Conservation (phyloP, 176 grass and related monocot genomes). For the Hyparrhenia diplandra region DNA sequence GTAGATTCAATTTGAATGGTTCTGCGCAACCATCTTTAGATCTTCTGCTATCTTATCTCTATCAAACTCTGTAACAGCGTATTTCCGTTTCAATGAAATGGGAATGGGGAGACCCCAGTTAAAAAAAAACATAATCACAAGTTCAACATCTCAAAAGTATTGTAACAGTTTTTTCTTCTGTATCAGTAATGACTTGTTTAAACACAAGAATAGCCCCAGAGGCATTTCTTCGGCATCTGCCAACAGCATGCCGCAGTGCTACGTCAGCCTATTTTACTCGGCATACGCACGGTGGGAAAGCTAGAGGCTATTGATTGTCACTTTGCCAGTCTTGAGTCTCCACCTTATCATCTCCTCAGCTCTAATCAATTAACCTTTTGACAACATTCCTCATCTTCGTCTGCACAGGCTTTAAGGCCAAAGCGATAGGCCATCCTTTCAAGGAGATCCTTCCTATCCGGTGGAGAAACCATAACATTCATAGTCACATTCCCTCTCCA, state of each 20-base stretch:
- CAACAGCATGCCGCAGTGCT: background rate
- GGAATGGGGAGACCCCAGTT: too few species aligned
- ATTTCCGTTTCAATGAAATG: too few species aligned
- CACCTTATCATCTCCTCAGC: background rate
- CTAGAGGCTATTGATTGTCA: background rate
- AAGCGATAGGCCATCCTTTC: conserved; percentile 54
- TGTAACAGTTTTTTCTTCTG: background rate
- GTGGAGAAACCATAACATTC: conserved; percentile 76
- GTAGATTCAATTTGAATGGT: too few species aligned
- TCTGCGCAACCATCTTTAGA: too few species aligned
- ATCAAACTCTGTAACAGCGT: too few species aligned
- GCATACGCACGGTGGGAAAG: background rate
- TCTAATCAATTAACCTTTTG: background rate
- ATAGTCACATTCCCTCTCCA: conserved; percentile 92
- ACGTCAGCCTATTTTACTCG: background rate
- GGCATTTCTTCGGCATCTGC: background rate
- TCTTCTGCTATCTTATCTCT: too few species aligned
- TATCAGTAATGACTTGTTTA: background rate
- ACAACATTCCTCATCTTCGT: conserved; percentile 6
- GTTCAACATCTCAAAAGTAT: background rate
- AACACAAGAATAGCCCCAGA: too few species aligned
- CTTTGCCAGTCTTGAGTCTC: too few species aligned
- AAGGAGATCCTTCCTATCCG: conserved; percentile 75
- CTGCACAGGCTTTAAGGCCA: background rate
- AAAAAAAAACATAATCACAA: too few species aligned